Base-by-base conservation (phyloP, 208 protist genomes). In the Leptomonas seymouri region DNA sequence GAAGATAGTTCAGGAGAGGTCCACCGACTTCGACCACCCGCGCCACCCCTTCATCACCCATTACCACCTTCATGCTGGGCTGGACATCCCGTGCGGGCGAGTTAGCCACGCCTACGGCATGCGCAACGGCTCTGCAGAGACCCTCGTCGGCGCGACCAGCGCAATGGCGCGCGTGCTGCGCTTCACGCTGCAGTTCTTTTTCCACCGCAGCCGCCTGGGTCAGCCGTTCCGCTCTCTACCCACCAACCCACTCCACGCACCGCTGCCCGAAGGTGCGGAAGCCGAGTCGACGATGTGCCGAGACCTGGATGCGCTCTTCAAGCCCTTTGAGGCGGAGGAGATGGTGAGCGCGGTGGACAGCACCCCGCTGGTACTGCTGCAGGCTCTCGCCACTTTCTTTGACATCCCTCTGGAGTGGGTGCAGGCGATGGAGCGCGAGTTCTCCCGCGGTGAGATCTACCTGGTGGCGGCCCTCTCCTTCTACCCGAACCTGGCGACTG, bases 381-480 rank as follows among this genome's bases (percentile, higher is more conserved):
- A 76, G 23, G 62, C 62, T 18, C n/a, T 93, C 18, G 81, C 84
- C 3, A 53, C 36, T 0, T 87, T 90, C 74, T 93, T 93, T 85
- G 65, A 57, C 60, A 50, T 93, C 23, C 73, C 80, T 5, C 39
- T 76, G 31, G 56, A 57, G 23, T 55, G 63, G 64, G 62, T 87
- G 21, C 45, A 63, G 42, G 80, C 83, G 64, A 90, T 93, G 84
- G 74, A 76, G 67, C 81, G 84, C 44, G 84, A 87, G 67, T 86
- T 87, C 63, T 20, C 65, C 30, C 70, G 68, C 21, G 69, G 60
- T 21, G 81, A 86, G 58, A 30, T 78, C 20, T 71, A 87, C 62
- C 76, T 93, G 71, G 65, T 62, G 23, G 75, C 82, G 7, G 57
- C 54, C n/a, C 63, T 71, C 0, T 58, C 61, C 28, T 84, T 86